These are phyloP conservation scores for Sechiopsis laciniata DNA, from an alignment of 306 rosid species.

Conservation along the genomic window DNA sequence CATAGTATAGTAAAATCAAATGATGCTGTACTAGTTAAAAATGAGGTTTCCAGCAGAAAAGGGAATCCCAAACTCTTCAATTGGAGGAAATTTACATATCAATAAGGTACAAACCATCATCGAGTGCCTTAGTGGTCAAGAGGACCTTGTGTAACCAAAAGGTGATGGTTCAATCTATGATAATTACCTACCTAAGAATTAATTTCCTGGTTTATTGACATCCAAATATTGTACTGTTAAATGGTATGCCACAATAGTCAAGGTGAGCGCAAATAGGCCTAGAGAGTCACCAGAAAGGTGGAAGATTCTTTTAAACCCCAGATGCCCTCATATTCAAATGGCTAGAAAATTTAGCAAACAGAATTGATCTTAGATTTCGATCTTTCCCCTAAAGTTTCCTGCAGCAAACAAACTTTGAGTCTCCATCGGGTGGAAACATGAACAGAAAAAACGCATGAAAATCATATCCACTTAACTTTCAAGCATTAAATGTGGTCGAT, in stretches of 20 bases:
- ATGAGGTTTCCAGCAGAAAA: neutral
- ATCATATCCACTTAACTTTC: neutral
- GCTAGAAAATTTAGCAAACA: neutral
- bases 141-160: too few relatives aligned
- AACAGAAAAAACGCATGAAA: neutral
- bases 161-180: too few relatives aligned
- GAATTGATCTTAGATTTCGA: neutral
- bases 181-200: too few relatives aligned
- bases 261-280: too few relatives aligned
- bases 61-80: neutral
- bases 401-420: slow-evolving; percentile 4
- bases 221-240: too few relatives aligned
- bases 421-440: neutral
- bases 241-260: too few relatives aligned
- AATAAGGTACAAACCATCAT: too few relatives aligned
- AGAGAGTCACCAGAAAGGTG: too few relatives aligned
- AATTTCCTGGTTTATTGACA: too few relatives aligned
- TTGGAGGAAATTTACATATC: neutral
- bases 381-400: neutral
- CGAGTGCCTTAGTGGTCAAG: too few relatives aligned
- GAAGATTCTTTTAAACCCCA: neutral
- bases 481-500: slow-evolving; percentile 1
- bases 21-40: neutral
- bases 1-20: neutral
- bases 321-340: neutral